Evolutionary conservation across 768 basidiomycete species (phyloP).

Genomic region (Tephrocybe rancida): DNA sequence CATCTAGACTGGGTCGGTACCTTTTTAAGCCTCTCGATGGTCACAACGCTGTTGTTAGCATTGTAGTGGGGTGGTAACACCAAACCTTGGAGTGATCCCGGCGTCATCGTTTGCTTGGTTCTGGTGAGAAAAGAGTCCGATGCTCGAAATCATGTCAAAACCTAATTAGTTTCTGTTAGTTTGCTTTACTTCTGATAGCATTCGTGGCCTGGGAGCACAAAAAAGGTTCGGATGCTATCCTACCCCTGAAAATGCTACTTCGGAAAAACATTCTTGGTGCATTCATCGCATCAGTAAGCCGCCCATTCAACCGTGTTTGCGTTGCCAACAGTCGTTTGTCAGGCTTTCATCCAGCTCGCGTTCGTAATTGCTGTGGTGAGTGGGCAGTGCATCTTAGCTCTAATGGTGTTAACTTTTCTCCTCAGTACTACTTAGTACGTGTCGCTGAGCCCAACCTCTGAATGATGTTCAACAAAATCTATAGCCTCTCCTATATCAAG

Average conservation of each 20-base stretch:
- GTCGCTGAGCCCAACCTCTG: neutral
- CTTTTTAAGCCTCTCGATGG: conserved; percentile 32
- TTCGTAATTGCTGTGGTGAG: neutral
- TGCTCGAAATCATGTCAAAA: neutral
- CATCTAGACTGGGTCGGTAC: conserved; percentile 43
- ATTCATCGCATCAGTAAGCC: conserved; percentile 21
- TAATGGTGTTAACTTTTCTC: neutral
- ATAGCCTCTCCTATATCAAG: conserved; percentile 31
- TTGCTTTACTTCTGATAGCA: conserved; percentile 26
- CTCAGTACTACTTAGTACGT: neutral
- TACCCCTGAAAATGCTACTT: conserved; percentile 36
- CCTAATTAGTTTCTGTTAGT: conserved; percentile 3
- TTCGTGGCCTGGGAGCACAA: conserved; percentile 36
- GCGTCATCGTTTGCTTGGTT: conserved; percentile 29
- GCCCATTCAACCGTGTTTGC: neutral
- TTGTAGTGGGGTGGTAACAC: conserved; percentile 51
- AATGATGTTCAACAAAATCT: neutral
- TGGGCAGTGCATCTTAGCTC: neutral
- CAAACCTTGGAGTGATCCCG: conserved; percentile 43
- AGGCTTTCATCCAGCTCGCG: neutral
- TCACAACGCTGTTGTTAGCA: conserved; percentile 42
- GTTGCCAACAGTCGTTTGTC: neutral
- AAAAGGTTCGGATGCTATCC: conserved; percentile 36
- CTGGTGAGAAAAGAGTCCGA: neutral
- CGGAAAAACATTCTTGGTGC: conserved; percentile 30